These are phyloP conservation scores for Auriscalpium orientale DNA, from an alignment of 768 basidiomycete species.

Conservation along the genomic window DNA sequence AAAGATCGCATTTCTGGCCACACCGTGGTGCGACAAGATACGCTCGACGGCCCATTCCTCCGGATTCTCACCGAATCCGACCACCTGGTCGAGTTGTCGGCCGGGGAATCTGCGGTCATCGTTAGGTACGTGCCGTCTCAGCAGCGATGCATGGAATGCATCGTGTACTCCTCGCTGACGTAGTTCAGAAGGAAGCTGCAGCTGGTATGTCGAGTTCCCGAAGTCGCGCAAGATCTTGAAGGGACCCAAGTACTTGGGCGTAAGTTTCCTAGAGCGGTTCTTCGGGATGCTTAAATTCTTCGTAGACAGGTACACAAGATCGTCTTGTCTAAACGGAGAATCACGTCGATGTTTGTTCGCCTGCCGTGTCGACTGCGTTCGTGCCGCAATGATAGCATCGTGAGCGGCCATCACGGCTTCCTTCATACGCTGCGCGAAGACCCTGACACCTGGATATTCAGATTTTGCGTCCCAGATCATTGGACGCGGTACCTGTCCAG, in stretches of 20 bases:
- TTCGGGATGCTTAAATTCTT: no score
- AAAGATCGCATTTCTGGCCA: not conserved
- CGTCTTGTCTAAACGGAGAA: slow-evolving; percentile 13
- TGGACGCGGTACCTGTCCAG: slow-evolving; percentile 22
- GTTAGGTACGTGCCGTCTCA: not conserved
- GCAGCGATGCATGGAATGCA: not conserved
- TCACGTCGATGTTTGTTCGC: slow-evolving; percentile 17
- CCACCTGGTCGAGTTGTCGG: not conserved
- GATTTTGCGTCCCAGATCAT: slow-evolving; percentile 23
- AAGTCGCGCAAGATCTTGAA: not conserved
- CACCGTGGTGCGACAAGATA: not conserved
- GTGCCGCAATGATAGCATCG: slow-evolving; percentile 28
- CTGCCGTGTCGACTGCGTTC: slow-evolving; percentile 23
- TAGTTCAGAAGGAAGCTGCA: not conserved
- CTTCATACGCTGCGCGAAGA: slow-evolving; percentile 22
- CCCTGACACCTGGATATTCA: slow-evolving; percentile 22
- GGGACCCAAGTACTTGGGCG: no score
- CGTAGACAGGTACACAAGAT: slow-evolving; percentile 24
- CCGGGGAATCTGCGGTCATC: not conserved
- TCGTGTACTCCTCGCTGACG: not conserved
- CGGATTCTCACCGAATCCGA: not conserved
- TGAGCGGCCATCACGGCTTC: slow-evolving; percentile 22
- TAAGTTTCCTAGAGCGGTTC: no score
- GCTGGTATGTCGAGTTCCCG: not conserved
- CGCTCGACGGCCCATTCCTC: not conserved